These are phyloP conservation scores for Mycena rosella DNA, from an alignment of 768 basidiomycete genomes.

Conservation along the genomic window DNA sequence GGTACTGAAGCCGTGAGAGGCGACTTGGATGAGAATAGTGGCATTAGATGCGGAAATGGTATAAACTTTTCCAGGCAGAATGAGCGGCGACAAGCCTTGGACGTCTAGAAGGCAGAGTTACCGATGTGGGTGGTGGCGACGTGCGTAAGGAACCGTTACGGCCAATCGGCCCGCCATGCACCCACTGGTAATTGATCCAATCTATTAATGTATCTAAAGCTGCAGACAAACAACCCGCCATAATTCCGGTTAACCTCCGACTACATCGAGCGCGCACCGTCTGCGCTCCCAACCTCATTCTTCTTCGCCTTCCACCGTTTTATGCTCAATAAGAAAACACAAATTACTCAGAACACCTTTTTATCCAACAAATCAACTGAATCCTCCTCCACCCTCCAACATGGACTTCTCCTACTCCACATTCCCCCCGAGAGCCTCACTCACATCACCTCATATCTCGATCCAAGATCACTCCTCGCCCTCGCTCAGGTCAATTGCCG, in stretches of 20 bases:
- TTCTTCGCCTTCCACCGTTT: slow-evolving; percentile 53
- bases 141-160: too few relatives aligned
- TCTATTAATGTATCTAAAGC: too few relatives aligned
- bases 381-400: slow-evolving; percentile 52
- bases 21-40: too few relatives aligned
- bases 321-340: slow-evolving; percentile 75
- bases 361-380: slow-evolving; percentile 47
- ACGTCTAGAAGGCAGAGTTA: too few relatives aligned
- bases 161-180: too few relatives aligned
- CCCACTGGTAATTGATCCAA: too few relatives aligned
- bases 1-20: too few relatives aligned
- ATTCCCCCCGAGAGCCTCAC: slow-evolving; percentile 81
- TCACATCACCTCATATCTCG: slow-evolving; percentile 80
- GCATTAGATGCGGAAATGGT: too few relatives aligned
- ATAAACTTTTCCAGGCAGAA: too few relatives aligned
- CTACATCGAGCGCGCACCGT: slow-evolving; percentile 33
- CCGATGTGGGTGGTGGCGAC: too few relatives aligned
- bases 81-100: too few relatives aligned
- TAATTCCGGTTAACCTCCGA: slow-evolving; percentile 13
- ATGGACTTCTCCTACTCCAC: slow-evolving; percentile 67
- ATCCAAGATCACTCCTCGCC: slow-evolving; percentile 70
- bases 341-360: slow-evolving; percentile 55
- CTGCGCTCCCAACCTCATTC: slow-evolving; percentile 38
- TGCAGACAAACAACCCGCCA: not conserved
- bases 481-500: slow-evolving; percentile 65